Conservation (phyloP, 2,329 filamentous ascomycete genomes). For the Ramularia collo-cygni region DNA sequence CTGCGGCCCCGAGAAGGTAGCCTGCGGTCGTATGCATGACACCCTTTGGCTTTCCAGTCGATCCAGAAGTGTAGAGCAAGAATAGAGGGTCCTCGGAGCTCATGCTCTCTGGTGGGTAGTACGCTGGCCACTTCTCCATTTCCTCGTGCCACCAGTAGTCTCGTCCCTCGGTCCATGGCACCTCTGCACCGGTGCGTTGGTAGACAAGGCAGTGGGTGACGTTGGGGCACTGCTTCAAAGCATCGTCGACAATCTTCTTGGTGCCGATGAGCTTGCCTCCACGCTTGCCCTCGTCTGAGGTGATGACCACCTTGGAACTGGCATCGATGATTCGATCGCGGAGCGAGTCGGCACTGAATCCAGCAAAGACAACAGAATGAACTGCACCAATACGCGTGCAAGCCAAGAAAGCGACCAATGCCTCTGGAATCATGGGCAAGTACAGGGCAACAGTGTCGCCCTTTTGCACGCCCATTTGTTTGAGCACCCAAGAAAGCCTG, state of each 20-base stretch:
- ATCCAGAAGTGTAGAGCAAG: constrained; percentile 95
- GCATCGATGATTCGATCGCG: constrained; percentile 92
- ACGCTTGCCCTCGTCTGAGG: constrained; percentile 93
- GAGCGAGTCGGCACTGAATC: constrained; percentile 93
- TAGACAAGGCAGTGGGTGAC: constrained; percentile 82
- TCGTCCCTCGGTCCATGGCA: constrained; percentile 81
- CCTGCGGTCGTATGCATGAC: constrained; percentile 96
- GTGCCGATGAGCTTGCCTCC: constrained; percentile 95
- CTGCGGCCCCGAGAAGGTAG: constrained; percentile 87
- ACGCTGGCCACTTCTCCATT: constrained; percentile 90
- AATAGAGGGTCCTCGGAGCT: constrained; percentile 94
- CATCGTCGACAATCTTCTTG: constrained; percentile 98
- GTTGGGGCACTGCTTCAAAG: constrained; percentile 88
- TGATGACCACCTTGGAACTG: constrained; percentile 88
- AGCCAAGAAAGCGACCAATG: constrained; percentile 82
- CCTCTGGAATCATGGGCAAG: constrained; percentile 97
- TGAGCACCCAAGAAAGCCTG: constrained; percentile 77
- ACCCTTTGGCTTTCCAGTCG: constrained; percentile 97
- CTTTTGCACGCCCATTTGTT: constrained; percentile 93
- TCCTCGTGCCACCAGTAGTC: constrained; percentile 99
- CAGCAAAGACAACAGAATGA: constrained; percentile 96
- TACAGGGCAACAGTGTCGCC: constrained; percentile 97
- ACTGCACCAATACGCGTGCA: constrained; percentile 88
- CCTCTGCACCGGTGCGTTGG: constrained; percentile 88
- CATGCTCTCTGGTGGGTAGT: constrained; percentile 83